Base-by-base conservation (phyloP, 2,329 filamentous ascomycete species). In the Penicillium expansum region DNA sequence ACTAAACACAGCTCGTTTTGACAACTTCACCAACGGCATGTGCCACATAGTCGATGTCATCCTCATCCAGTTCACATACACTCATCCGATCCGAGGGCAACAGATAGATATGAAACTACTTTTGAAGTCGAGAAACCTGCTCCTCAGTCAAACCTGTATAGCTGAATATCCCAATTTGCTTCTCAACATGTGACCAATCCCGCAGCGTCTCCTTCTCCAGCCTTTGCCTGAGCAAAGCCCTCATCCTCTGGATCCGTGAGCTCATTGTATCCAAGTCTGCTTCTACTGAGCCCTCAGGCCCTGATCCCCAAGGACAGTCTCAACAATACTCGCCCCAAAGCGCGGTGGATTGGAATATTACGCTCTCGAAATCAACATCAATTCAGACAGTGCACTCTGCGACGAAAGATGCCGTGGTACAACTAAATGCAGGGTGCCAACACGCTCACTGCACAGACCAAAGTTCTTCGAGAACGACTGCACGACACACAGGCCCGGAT, bases 401-500 rank as follows among this genome's bases (percentile, higher is more conserved):
- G 35, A 9, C 4, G 35, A 18, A 11, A 38, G n/a, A 6, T 18
- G 35, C 10, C 10, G 10, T 1, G 35, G 35, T 38, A 38, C 9
- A 18, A 38, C 35, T 10, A 48, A 4, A 35, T 48, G 30, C 6
- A 48, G 33, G 2, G 30, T 30, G 3, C 44, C 44, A 14, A 48
- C 44, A 3, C 30, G 44, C 8, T 35, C 44, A 2, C 44, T 30
- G 30, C 24, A 48, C 10, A 48, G 14, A 5, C 44, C 44, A 6
- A 48, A 35, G 13, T 48, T 48, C 20, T 48, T 48, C 5, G 44
- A 48, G 20, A 48, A 48, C 2, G 44, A 48, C 30, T 48, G 44
- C 2, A 30, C 44, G 69, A 96, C n/a, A 38, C 35, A 38, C 4
- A 38, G 35, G 3, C 35, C 35, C 3, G 35, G n/a, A 18, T 38